Conservation (phyloP, 2,329 filamentous ascomycete species). For the Furcasterigmium sp. region DNA sequence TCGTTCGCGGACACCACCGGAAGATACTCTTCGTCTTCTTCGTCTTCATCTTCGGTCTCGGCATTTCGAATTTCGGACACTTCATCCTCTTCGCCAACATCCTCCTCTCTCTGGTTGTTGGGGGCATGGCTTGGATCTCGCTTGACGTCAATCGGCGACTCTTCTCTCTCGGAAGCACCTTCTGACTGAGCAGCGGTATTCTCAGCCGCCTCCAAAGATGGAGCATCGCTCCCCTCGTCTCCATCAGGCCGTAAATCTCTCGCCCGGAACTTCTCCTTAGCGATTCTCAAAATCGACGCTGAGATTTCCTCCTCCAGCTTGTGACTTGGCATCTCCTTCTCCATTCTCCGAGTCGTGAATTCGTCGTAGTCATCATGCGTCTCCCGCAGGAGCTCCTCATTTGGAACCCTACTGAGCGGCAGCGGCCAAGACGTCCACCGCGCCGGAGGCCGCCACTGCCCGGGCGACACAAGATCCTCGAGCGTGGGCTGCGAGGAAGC, state of each 20-base stretch:
- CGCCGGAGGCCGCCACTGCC: constrained; percentile 46
- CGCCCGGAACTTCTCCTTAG: constrained; percentile 59
- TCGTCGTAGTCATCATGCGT: constrained; percentile 40
- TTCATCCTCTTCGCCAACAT: constrained; percentile 6
- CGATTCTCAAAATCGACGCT: constrained; percentile 59
- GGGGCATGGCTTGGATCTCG: neutral
- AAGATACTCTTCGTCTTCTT: constrained; percentile 21
- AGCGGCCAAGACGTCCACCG: constrained; percentile 86
- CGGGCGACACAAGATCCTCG: constrained; percentile 18
- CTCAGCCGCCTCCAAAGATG: too few relatives aligned
- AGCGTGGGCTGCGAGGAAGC: neutral
- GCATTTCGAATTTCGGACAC: constrained; percentile 5
- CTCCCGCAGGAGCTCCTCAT: constrained; percentile 43
- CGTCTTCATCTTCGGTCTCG: neutral
- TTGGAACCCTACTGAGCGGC: constrained; percentile 54
- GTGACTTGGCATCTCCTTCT: constrained; percentile 45
- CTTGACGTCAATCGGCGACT: neutral
- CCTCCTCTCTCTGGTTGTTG: neutral
- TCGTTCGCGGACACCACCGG: constrained; percentile 67
- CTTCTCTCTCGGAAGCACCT: neutral
- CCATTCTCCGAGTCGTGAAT: constrained; percentile 43
- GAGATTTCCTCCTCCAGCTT: constrained; percentile 66
- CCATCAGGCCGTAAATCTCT: constrained; percentile 19
- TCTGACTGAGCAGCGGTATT: too few relatives aligned
- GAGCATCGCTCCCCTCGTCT: too few relatives aligned